Evolutionary conservation across 805 yeast genomes (phyloP), one percentile per base, ranked within the genome.

Genomic region (Saccharomycopsis sp.): DNA sequence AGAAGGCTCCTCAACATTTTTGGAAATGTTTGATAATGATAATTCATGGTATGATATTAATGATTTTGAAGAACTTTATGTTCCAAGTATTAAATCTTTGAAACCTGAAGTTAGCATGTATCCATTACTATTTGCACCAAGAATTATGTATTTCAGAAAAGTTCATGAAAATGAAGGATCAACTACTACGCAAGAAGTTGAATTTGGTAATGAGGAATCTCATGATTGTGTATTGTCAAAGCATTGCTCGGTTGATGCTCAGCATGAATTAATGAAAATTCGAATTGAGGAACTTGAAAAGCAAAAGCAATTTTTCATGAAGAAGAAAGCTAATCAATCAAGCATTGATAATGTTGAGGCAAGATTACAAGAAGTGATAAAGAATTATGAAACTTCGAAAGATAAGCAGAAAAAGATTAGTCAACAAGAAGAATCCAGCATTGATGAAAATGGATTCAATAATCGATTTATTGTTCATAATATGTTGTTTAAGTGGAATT

Each of bases 401-500:
- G 42, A 23, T 16, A 38, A 40, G 27, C 39, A 38, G 20, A 14
- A 26, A 5, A 16, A 39, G 6, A 22, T 19, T 8, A 28, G 16
- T 28, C 44, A 38, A 13, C 41, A 19, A 1, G 43, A 44, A 9
- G 27, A n/a, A 14, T 33, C 34, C 13, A 27, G 34, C 17, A 21
- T 20, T 16, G 40, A 39, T 4, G 38, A 39, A n/a, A 43, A 48
- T 27, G 53, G 51, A 14, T 83, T 76, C 61, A 73, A 72, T 48
- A 88, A 89, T 58, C 66, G 87, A 40, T 86, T 82, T 59, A 74
- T 80, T 48, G 64, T 86, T 19, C 88, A 87, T 53, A 77, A 81
- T 45, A 70, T 86, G 59, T 75, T 80, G 54, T 58, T 88, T 53
- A 83, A 79, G 53, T 88, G 96, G 96, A 81, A 84, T 59, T 79